Base-by-base conservation (phyloP, 352 stramenopile species). In the Plasmopara muralis region DNA sequence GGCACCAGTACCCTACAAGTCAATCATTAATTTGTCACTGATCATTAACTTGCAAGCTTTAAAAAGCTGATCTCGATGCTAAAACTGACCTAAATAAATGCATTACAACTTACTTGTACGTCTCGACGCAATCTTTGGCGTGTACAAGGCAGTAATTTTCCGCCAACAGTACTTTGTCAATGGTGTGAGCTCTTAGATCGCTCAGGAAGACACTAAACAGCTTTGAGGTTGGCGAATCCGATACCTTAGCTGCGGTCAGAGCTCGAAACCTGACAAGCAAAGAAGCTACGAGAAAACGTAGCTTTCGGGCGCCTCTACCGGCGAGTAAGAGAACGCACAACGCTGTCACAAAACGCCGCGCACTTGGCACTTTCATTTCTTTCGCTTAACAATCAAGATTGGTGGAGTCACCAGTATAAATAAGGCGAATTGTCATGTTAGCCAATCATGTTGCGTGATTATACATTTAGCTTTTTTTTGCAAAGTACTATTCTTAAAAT, bases 171-270 rank as follows among this genome's bases (percentile, higher is more conserved):
- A 92, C 81, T 58, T 83, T 83, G n/a, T 42, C 58, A 7, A 92
- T 64, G 15, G 69, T 68, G 25, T 77, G 50, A 5, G 62, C 60
- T 4, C 37, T 55, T 25, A 87, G 50, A 51, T 92, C 78, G 12
- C 53, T 18, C 6, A 92, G 58, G 45, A 92, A 83, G n/a, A 33
- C 44, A 50, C 81, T 92, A 37, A 92, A 89, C n/a, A 92, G 64
- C 15, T 64, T 68, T 70, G 72, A 88, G 25, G 63, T 43, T 34
- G 63, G 38, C 18, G 51, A 18, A 28, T 66, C 48, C 10, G 55
- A 35, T 25, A 63, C 13, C 13, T 50, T 53, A 28, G 50, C 28
- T 1, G 59, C 48, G 0, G 56, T 53, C 0, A 66, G 59, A 0
- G 62, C 55, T 12, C 55, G 54, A 12, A 64, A 34, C 28, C 43